These are phyloP conservation scores for Pichia sp. DNA, from an alignment of 1,139 yeast genomes.

Conservation along the genomic window DNA sequence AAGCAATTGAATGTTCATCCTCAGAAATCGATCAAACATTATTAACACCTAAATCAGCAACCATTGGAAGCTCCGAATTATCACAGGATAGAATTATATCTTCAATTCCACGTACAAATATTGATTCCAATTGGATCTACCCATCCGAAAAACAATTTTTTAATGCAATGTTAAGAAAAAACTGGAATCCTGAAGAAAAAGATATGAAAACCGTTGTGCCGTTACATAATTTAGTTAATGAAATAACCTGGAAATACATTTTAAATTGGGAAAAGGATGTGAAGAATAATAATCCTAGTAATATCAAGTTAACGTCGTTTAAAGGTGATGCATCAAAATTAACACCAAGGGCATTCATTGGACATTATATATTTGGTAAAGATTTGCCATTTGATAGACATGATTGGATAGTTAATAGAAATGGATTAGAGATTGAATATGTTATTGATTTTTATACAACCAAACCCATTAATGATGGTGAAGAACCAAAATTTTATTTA, in stretches of 20 bases:
- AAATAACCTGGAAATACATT: slow-evolving; percentile 85
- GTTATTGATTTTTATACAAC: slow-evolving; percentile 83
- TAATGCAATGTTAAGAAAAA: slow-evolving; percentile 88
- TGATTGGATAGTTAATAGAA: slow-evolving; percentile 88
- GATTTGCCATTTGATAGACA: slow-evolving; percentile 90
- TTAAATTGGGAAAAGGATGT: slow-evolving; percentile 69
- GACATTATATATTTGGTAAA: slow-evolving; percentile 52
- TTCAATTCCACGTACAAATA: slow-evolving; percentile 75
- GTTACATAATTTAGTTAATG: slow-evolving; percentile 89
- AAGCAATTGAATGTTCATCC: slow-evolving; percentile 40
- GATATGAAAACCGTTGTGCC: slow-evolving; percentile 94
- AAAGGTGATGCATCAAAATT: slow-evolving; percentile 80
- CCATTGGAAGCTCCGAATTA: slow-evolving; percentile 28
- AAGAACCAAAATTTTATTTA: slow-evolving; percentile 57
- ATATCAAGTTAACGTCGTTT: slow-evolving; percentile 76
- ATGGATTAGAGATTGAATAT: slow-evolving; percentile 79
- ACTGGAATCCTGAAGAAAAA: slow-evolving; percentile 72
- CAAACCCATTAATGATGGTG: slow-evolving; percentile 33
- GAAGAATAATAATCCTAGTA: slow-evolving; percentile 70
- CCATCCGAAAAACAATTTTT: slow-evolving; percentile 94
- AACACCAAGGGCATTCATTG: slow-evolving; percentile 86
- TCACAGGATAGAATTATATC: slow-evolving; percentile 72
- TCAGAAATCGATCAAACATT: slow-evolving; percentile 14
- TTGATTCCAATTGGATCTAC: slow-evolving; percentile 73
- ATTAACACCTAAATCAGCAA: slow-evolving; percentile 11